Conservation (phyloP, 345 rosid species). For the Atalantia buxifolia region DNA sequence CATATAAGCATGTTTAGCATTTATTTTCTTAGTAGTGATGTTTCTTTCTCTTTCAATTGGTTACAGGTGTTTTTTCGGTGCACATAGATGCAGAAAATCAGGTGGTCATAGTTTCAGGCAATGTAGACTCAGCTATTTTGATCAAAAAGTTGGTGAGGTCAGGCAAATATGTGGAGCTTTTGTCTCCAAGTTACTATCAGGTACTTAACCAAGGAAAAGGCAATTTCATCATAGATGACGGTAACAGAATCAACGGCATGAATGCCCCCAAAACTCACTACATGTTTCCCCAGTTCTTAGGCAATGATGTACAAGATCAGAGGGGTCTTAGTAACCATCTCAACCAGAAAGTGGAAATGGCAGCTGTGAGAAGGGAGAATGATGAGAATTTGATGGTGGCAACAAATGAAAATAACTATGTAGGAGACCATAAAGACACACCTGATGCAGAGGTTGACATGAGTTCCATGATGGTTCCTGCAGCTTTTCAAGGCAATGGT, state of each 20-base stretch:
- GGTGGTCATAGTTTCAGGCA: constrained; percentile 54
- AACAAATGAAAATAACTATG: constrained; percentile 3
- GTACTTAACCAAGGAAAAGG: constrained; percentile 16
- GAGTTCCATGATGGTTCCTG: constrained; percentile 4
- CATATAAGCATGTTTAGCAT: background rate
- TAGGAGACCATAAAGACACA: constrained; percentile 7
- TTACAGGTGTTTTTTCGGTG: constrained; percentile 60
- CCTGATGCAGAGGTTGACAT: background rate
- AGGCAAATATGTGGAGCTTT: constrained; percentile 61
- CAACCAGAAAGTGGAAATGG: constrained; percentile 8
- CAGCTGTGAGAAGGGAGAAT: background rate
- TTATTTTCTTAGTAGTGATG: background rate
- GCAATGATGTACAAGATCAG: constrained; percentile 9
- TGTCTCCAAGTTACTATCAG: constrained; percentile 27
- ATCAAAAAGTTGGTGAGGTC: constrained; percentile 47
- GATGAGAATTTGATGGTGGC: constrained; percentile 6
- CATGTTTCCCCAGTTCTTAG: constrained; percentile 23
- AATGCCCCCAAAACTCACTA: constrained; percentile 13
- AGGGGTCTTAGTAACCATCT: constrained; percentile 12
- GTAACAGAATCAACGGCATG: background rate
- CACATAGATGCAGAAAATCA: constrained; percentile 49
- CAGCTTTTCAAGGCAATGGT: constrained; percentile 10
- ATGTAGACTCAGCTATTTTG: constrained; percentile 42
- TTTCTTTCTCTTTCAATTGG: constrained; percentile 8
- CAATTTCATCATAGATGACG: background rate